Percentiles rank a stretch among this genome's conserved stretches.
Conservation (phyloP, 306 rosid species). For the Heteromeles arbutifolia region DNA sequence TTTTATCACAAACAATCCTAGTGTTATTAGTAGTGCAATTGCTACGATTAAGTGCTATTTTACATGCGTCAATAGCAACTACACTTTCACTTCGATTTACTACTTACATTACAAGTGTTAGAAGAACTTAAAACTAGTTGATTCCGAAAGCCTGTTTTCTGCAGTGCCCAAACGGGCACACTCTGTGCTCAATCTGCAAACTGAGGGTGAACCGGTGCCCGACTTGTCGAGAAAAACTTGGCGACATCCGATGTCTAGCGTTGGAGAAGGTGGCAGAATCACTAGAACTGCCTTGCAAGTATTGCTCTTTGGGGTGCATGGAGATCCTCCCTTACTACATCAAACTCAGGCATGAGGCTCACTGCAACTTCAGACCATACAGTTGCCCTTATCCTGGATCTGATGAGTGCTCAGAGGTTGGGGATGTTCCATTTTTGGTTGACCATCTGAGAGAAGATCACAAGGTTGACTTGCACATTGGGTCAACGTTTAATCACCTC, state of each 20-base stretch:
- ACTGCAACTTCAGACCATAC: constrained; percentile 20
- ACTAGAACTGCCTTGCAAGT: constrained; percentile 20
- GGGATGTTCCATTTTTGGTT: constrained; percentile 15
- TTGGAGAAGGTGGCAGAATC: constrained; percentile 24
- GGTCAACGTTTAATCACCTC: constrained; percentile 21
- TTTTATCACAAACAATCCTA: background rate
- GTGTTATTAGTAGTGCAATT: too few species aligned
- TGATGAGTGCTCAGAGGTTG: constrained; percentile 10
- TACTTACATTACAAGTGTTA: background rate
- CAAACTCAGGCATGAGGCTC: constrained; percentile 21
- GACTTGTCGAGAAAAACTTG: constrained; percentile 19
- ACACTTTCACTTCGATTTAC: background rate
- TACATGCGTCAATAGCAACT: background rate
- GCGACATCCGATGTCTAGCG: constrained; percentile 25
- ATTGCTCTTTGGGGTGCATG: constrained; percentile 15
- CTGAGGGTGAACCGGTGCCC: constrained; percentile 21
- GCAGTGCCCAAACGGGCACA: constrained; percentile 29
- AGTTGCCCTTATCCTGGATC: constrained; percentile 19
- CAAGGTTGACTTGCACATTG: constrained; percentile 20
- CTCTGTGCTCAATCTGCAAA: constrained; percentile 21
- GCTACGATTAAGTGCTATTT: too few species aligned
- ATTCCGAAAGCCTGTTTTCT: background rate
- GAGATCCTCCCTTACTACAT: constrained; percentile 22
- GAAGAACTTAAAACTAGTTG: background rate
- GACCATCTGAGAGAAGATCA: constrained; percentile 20